Conservation (phyloP, 179 eudicot species). For the Drosera spatulata region DNA sequence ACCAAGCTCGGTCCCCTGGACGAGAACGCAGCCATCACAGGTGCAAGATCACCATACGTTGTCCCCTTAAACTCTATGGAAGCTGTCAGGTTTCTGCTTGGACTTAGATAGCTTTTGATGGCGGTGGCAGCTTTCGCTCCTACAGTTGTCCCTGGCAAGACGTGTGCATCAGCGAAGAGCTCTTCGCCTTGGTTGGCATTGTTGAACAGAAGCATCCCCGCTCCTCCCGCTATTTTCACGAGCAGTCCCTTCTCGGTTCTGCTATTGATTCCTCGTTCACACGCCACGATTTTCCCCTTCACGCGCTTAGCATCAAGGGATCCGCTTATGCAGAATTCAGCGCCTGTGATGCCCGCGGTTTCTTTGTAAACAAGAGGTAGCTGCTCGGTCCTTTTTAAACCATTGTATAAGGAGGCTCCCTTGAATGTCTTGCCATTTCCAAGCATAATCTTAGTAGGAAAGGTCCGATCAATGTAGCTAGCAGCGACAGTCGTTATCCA, state of each 20-base stretch:
- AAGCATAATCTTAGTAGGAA: conserved; percentile 40
- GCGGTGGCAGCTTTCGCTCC: conserved; percentile 45
- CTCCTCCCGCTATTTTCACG: conserved; percentile 61
- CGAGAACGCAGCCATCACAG: conserved; percentile 67
- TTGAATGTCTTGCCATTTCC: conserved; percentile 35
- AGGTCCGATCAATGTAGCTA: conserved; percentile 47
- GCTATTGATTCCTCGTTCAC: conserved; percentile 46
- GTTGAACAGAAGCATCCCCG: conserved; percentile 59
- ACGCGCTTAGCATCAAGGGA: conserved; percentile 31
- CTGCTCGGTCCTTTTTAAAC: conserved; percentile 27
- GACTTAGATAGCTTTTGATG: conserved; percentile 26
- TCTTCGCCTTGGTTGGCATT: conserved; percentile 49
- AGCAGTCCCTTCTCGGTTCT: conserved; percentile 44
- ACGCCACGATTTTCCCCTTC: conserved; percentile 55
- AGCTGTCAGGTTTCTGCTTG: conserved; percentile 27
- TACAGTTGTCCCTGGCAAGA: conserved; percentile 48
- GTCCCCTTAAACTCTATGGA: conserved; percentile 41
- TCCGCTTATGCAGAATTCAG: conserved; percentile 37
- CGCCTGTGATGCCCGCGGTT: conserved; percentile 39
- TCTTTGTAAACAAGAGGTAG: conserved; percentile 37
- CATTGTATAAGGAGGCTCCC: conserved; percentile 46
- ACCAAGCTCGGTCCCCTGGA: conserved; percentile 63
- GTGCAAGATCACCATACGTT: conserved; percentile 42
- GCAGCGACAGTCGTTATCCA: conserved; percentile 75
- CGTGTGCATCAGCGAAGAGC: conserved; percentile 51